Base-by-base conservation (phyloP, 176 grass and related monocot species). In the Metroxylon sagu region DNA sequence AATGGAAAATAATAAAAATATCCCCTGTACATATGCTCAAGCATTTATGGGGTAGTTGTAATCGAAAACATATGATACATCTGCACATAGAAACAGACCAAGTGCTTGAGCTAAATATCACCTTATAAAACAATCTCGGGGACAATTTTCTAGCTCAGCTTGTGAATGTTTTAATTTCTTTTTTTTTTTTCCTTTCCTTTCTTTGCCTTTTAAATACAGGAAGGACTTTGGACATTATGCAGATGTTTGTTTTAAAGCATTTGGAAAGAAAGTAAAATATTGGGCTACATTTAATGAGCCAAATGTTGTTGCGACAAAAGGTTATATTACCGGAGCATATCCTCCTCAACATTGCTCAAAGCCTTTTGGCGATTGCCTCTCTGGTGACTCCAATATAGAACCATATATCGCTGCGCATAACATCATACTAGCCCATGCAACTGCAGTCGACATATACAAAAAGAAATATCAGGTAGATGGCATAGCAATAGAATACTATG, bases 391-490 rank as follows among this genome's bases (percentile, higher is more conserved):
- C 31, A 69, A 71, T 31, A 56, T 52, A 2, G 86, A 95, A 51
- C 90, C 90, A 56, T 89, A 95, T 74, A 49, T 74, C 71, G 82
- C 49, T 28, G 85, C 56, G 18, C 85, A 95, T 56, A 89, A 86
- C 65, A 79, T 86, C 18, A 81, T 95, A 65, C 39, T 95, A 39
- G 80, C 90, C 14, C 85, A 89, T 71, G 90, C 74, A 56, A 83
- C 62, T 27, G 54, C 70, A 26, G 74, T 83, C 18, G 64, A 83
- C 18, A 66, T 89, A 53, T 89, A 89, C 52, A 84, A 70, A 66
- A 81, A 65, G 59, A 65, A 68, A 56, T 89, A 89, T 16, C 71
- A 85, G 65, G 70, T 84, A 68, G 1, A 68, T 72, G 56, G 64
- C 18, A 56, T 65, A 18, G 67, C 7, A 16, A 27, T 59, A 43